Evolutionary conservation across 805 yeast species (phyloP).

Genomic region (Yamadazyma scolyti): DNA sequence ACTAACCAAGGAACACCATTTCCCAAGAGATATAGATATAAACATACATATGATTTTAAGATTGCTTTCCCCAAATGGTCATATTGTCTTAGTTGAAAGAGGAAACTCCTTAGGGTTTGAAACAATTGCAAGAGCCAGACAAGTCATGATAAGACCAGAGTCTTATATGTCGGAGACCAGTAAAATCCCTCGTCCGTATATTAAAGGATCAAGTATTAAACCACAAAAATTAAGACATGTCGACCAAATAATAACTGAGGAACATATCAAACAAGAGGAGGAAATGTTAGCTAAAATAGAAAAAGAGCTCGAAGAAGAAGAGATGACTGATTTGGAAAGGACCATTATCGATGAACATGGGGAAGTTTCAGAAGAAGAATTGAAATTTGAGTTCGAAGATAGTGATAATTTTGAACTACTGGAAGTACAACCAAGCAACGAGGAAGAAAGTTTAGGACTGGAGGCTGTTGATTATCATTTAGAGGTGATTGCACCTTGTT

Average conservation of each 20-base stretch:
- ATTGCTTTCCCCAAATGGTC: constrained; percentile 73
- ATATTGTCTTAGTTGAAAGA: constrained; percentile 74
- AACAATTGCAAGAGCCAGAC: constrained; percentile 84
- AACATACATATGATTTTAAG: constrained; percentile 56
- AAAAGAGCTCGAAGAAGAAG: constrained; percentile 11
- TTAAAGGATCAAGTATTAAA: constrained; percentile 44
- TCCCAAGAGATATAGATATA: constrained; percentile 72
- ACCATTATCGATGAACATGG: constrained; percentile 41
- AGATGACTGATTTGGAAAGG: constrained; percentile 16
- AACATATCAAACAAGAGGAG: constrained; percentile 29
- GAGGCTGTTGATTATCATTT: constrained; percentile 48
- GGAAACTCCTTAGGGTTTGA: constrained; percentile 92
- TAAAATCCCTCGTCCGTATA: constrained; percentile 68
- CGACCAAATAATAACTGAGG: constrained; percentile 34
- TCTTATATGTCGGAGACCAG: constrained; percentile 50
- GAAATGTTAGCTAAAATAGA: constrained; percentile 25
- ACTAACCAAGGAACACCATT: constrained; percentile 52
- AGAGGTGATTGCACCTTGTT: constrained; percentile 80
- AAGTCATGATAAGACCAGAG: constrained; percentile 85
- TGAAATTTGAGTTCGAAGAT: constrained; percentile 46
- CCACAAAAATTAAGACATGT: constrained; percentile 35
- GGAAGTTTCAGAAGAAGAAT: constrained; percentile 37
- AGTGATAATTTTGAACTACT: constrained; percentile 24
- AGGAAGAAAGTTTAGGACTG: constrained; percentile 7
- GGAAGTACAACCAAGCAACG: constrained; percentile 14